A percentile compares a stretch with the other conserved stretches of the same genome.
phyloP scores from a whole-genome alignment of 2,329 filamentous ascomycete genomes.

The Dactylonectria macrodidyma region DNA sequence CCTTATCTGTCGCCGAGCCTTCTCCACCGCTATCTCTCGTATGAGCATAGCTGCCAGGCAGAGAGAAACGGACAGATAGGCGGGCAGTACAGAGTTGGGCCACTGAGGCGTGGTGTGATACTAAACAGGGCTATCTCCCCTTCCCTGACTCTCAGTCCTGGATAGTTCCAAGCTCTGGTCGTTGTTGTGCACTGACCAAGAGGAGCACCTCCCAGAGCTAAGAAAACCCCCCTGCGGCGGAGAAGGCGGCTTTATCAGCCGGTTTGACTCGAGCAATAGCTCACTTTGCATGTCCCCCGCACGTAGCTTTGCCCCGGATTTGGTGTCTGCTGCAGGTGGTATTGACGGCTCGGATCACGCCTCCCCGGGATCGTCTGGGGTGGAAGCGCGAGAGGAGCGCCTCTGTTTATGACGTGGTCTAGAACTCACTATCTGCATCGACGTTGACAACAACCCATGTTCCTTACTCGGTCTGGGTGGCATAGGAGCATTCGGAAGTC shows the following conservation, averaged over 20 bases:
- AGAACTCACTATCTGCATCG: conserved; percentile 4
- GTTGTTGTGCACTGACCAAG: conserved; percentile 1
- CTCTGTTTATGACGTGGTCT: conserved; percentile 21
- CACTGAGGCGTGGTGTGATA: conserved; percentile 13
- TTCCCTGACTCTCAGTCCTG: conserved; percentile 3
- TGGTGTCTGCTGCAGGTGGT: neutral
- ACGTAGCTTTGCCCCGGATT: conserved; percentile 20
- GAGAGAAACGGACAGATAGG: conserved; percentile 14
- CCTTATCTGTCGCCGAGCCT: conserved; percentile 4
- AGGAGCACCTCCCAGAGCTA: conserved; percentile 14
- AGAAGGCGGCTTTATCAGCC: conserved; percentile 22
- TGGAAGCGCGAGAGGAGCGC: conserved; percentile 29
- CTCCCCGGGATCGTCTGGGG: conserved; percentile 25
- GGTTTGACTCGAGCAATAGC: conserved; percentile 10
- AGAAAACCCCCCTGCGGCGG: neutral
- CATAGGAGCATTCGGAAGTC: neutral
- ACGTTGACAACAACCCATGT: conserved; percentile 3
- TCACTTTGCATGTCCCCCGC: conserved; percentile 6
- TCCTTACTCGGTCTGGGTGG: neutral
- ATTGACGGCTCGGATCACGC: conserved; percentile 14
- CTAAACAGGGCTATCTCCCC: conserved; percentile 4
- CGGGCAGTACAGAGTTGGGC: neutral
- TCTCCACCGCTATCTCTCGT: conserved; percentile 23
- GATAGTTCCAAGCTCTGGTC: conserved; percentile 14
- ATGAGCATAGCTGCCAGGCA: neutral